Conservation (phyloP, 2,329 filamentous ascomycete species). For the Exophiala xenobiotica region DNA sequence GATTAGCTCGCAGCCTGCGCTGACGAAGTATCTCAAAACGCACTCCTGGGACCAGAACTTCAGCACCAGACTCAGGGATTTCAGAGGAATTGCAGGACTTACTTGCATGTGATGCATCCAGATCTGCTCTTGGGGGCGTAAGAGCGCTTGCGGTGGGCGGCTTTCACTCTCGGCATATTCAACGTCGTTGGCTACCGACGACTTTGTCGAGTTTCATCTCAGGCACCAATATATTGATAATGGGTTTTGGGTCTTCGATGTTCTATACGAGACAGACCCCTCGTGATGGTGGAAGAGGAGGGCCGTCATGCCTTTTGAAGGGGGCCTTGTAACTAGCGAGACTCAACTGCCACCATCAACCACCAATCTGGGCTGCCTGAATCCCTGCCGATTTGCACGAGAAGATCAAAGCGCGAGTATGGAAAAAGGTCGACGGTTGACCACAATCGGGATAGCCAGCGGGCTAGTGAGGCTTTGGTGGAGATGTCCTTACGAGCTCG, state of each 20-base stretch:
- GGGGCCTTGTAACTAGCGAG: no score
- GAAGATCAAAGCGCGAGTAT: background rate
- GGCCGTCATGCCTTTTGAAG: no score
- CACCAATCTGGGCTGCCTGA: no score
- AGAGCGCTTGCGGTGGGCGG: background rate
- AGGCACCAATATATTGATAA: no score
- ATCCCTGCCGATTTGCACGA: no score
- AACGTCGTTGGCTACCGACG: background rate
- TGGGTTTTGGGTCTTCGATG: no score
- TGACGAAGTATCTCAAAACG: background rate
- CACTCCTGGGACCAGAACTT: no score
- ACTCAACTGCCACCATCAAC: no score
- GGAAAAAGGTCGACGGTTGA: background rate
- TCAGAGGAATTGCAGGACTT: slow-evolving; percentile 31
- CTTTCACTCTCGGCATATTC: background rate
- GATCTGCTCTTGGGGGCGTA: slow-evolving; percentile 22
- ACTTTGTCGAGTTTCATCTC: background rate
- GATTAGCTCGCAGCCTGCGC: slow-evolving; percentile 8
- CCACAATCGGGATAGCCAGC: background rate
- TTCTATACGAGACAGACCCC: no score
- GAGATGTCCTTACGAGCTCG: background rate
- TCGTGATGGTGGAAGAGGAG: no score
- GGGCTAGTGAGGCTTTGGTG: background rate
- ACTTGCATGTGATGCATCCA: slow-evolving; percentile 59
- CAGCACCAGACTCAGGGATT: background rate